Conservation (phyloP, 2,329 filamentous ascomycete species). For the Colletotrichum graminicola region DNA sequence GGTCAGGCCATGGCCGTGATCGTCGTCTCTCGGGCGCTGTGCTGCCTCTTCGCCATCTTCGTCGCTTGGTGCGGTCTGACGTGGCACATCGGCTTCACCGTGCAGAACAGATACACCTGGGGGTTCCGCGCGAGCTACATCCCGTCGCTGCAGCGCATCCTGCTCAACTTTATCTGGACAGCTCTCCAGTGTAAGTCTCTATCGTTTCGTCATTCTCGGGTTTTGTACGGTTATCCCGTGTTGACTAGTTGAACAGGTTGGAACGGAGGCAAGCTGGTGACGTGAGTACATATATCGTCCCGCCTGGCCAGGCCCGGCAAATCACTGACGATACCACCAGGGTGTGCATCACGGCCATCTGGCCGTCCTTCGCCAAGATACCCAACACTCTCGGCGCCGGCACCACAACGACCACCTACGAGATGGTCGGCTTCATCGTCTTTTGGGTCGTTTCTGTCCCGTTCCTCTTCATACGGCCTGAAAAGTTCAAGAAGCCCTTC, state of each 20-base stretch:
- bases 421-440: slow-evolving; percentile 62
- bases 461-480: slow-evolving; percentile 60
- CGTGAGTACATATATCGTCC: background rate
- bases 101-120: slow-evolving; percentile 64
- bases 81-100: slow-evolving; percentile 64
- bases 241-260: background rate
- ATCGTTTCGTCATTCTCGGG: background rate
- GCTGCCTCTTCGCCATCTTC: slow-evolving; percentile 57
- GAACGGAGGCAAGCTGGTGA: slow-evolving; percentile 15
- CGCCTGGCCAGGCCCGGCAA: background rate
- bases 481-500: slow-evolving; percentile 62
- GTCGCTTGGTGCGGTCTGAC: slow-evolving; percentile 61
- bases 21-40: slow-evolving; percentile 56
- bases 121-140: slow-evolving; percentile 62
- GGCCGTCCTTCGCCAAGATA: slow-evolving; percentile 58
- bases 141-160: slow-evolving; percentile 59
- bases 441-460: slow-evolving; percentile 65
- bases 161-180: slow-evolving; percentile 63
- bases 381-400: slow-evolving; percentile 57
- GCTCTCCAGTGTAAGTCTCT: slow-evolving; percentile 9
- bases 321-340: slow-evolving; percentile 26
- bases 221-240: background rate
- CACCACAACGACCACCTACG: slow-evolving; percentile 54
- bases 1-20: slow-evolving; percentile 62
- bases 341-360: slow-evolving; percentile 58